Evolutionary conservation across 139 green algal genomes (phyloP).

Genomic region (Deuterostichococcus epilithicus): DNA sequence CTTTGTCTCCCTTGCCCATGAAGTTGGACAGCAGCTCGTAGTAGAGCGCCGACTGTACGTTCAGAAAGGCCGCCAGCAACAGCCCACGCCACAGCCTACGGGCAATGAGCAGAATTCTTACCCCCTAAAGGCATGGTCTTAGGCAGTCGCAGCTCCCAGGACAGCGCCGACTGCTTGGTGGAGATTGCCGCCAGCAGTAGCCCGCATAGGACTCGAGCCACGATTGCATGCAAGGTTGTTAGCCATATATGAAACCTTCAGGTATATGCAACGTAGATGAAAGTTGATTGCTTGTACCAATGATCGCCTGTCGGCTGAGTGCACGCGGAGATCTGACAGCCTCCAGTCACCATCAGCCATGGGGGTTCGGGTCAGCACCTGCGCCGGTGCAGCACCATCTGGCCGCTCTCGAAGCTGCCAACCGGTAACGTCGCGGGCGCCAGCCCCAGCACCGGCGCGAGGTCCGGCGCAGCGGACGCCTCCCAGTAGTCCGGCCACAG

Average conservation of each 20-base stretch:
- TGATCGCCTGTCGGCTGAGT: too few species aligned
- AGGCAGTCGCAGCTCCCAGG: too few species aligned
- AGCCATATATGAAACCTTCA: too few species aligned
- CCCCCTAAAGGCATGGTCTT: too few species aligned
- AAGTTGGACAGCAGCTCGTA: conserved; percentile 50
- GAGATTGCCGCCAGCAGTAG: background rate
- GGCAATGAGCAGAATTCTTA: background rate
- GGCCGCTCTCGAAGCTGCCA: conserved; percentile 45
- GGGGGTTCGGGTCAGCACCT: background rate
- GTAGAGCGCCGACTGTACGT: conserved; percentile 38
- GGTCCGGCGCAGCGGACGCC: conserved; percentile 32
- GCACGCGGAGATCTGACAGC: too few species aligned
- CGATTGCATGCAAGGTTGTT: too few species aligned
- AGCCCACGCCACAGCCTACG: conserved; percentile 47
- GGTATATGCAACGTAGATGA: too few species aligned
- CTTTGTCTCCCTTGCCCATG: conserved; percentile 62
- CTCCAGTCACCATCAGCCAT: background rate
- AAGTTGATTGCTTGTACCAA: too few species aligned
- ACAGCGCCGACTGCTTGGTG: too few species aligned
- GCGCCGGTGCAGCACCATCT: conserved; percentile 57
- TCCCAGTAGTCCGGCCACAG: conserved; percentile 68
- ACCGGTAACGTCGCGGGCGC: background rate
- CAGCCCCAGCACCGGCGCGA: conserved; percentile 18
- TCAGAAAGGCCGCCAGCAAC: conserved; percentile 41
- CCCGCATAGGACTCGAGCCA: too few species aligned